Percentiles rank a stretch among this genome's conserved stretches.
Evolutionary conservation across 139 green algal genomes (phyloP).

Genomic region (Nannochloris sp.): DNA sequence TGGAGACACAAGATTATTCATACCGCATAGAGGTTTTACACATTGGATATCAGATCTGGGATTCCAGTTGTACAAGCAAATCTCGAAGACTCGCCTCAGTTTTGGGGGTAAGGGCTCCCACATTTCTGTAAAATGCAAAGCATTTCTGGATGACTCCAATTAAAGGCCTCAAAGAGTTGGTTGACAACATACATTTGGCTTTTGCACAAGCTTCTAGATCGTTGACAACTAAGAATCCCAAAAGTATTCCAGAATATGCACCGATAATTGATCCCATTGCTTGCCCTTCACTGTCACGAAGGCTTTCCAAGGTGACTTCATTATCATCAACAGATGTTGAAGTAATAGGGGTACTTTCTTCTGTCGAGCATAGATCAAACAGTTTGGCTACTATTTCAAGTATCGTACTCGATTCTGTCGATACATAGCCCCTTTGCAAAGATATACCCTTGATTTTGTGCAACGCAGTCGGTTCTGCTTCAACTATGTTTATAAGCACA

Average conservation of each 20-base stretch:
- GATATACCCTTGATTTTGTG: background rate
- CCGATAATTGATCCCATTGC: slow-evolving; percentile 49
- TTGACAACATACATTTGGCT: slow-evolving; percentile 25
- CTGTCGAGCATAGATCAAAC: no score
- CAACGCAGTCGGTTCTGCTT: background rate
- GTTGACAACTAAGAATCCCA: slow-evolving; percentile 58
- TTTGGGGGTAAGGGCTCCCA: slow-evolving; percentile 21
- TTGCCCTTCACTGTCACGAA: slow-evolving; percentile 19
- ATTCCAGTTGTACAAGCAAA: slow-evolving; percentile 17
- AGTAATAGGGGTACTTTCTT: no score
- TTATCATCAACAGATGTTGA: slow-evolving; percentile 3
- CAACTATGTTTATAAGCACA: slow-evolving; percentile 61
- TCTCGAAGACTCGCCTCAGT: slow-evolving; percentile 15
- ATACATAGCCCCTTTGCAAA: no score
- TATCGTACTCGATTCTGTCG: no score
- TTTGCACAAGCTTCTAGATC: background rate
- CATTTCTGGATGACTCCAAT: slow-evolving; percentile 32
- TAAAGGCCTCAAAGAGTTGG: slow-evolving; percentile 36
- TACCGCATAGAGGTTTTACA: background rate
- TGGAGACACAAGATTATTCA: background rate
- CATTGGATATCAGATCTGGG: background rate
- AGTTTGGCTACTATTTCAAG: no score
- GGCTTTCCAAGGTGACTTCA: slow-evolving; percentile 27
- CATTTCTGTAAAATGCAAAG: slow-evolving; percentile 53
- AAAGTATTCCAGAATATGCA: slow-evolving; percentile 57